Evolutionary conservation across 2,329 filamentous ascomycete species (phyloP).

Genomic region (Dothiorella sarmentorum): DNA sequence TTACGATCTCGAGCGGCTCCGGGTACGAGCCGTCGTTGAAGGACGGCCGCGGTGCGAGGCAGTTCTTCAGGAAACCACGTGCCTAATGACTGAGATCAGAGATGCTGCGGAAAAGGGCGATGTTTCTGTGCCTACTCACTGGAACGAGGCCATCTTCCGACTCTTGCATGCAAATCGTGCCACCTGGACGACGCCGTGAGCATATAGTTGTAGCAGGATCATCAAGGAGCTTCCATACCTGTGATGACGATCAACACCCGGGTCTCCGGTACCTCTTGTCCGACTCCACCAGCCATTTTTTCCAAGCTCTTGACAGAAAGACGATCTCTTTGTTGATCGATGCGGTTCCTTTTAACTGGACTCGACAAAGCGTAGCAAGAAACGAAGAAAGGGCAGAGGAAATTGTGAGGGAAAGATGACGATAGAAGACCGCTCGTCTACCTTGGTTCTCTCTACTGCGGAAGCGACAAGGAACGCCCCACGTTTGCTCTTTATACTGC

Average conservation of each 20-base stretch:
- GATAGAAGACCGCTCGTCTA: background rate
- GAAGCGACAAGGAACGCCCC: background rate
- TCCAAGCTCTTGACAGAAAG: background rate
- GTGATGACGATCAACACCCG: conserved; percentile 88
- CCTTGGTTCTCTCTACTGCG: background rate
- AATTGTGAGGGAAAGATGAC: background rate
- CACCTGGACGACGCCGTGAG: conserved; percentile 41
- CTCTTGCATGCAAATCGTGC: conserved; percentile 87
- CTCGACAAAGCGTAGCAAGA: background rate
- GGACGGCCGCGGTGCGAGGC: conserved; percentile 75
- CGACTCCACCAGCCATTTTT: background rate
- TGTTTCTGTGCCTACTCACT: conserved; percentile 40
- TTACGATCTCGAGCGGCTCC: conserved; percentile 54
- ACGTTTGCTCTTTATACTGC: background rate
- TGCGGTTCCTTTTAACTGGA: no score
- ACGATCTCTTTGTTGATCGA: background rate
- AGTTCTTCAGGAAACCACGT: conserved; percentile 71
- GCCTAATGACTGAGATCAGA: conserved; percentile 31
- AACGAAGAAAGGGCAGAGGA: background rate
- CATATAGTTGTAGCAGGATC: background rate
- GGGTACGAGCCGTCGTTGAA: conserved; percentile 75
- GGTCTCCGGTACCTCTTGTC: conserved; percentile 59
- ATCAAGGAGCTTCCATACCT: conserved; percentile 42
- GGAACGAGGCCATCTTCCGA: conserved; percentile 78
- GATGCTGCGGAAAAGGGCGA: background rate